A percentile compares a stretch with the other conserved stretches of the same genome.
phyloP scores from a whole-genome alignment of 208 protist species.

The Leptomonas pyrrhocoris region DNA sequence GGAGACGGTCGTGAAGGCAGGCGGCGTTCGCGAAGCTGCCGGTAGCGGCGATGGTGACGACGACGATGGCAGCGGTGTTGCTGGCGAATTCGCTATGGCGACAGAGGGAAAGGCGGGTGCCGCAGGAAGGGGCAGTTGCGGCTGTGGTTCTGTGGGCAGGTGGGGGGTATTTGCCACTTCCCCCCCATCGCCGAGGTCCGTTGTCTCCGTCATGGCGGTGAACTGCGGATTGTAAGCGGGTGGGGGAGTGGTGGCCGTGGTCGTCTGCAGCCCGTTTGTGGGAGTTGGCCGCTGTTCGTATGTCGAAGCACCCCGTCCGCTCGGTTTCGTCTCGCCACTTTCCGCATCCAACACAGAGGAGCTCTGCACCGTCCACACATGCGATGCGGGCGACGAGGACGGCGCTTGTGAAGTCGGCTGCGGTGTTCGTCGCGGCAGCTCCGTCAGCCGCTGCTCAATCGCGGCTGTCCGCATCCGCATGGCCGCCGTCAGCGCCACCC shows the following conservation, averaged over 20 bases:
- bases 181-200: neutral
- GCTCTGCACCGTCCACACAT: conserved; percentile 10
- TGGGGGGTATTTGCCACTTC: neutral
- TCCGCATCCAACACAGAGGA: neutral
- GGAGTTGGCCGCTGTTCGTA: too few species aligned
- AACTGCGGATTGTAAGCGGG: neutral
- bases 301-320: too few species aligned
- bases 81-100: neutral
- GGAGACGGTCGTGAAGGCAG: conserved; percentile 22
- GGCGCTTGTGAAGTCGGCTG: neutral
- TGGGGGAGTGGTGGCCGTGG: neutral
- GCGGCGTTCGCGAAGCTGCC: neutral
- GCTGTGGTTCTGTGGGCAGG: too few species aligned
- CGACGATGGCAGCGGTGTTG: neutral
- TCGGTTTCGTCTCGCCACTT: neutral
- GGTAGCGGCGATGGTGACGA: neutral
- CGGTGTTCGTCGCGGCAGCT: conserved; percentile 12
- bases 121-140: neutral
- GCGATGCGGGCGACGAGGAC: neutral
- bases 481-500: conserved; percentile 51
- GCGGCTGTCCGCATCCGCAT: conserved; percentile 59
- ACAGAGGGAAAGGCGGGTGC: neutral
- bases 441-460: conserved; percentile 61
- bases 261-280: neutral
- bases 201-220: neutral